A percentile compares a stretch with the other conserved stretches of the same genome.
Conservation (phyloP, 495 filamentous ascomycete genomes). For the Penicillium cinerascens region DNA sequence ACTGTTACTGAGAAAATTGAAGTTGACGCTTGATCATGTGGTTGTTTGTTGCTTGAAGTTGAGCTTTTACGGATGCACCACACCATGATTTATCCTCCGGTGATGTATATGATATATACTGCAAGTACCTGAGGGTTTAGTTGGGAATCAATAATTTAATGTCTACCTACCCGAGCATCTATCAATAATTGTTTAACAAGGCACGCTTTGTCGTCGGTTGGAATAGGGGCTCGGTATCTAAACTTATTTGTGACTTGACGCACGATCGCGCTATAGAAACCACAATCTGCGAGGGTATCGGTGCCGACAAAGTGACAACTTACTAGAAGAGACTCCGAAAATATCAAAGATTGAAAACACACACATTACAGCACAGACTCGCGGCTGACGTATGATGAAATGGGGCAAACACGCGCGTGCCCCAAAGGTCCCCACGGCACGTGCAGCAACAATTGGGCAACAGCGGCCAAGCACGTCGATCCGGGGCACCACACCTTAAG, state of each 20-base stretch:
- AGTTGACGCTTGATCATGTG: constrained; percentile 46
- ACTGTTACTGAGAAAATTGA: constrained; percentile 54
- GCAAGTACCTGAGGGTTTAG: too few species aligned
- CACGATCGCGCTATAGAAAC: background rate
- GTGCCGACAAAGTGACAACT: background rate
- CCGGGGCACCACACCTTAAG: background rate
- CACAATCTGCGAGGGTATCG: background rate
- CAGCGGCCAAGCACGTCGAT: background rate
- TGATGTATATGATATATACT: background rate
- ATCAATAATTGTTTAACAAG: too few species aligned
- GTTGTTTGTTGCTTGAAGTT: constrained; percentile 4
- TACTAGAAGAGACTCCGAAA: too few species aligned
- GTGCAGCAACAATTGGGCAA: background rate
- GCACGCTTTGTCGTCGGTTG: too few species aligned
- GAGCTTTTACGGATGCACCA: too few species aligned
- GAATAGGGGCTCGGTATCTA: background rate
- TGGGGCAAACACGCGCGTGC: background rate
- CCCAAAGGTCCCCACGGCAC: background rate
- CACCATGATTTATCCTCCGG: background rate
- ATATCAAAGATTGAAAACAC: too few species aligned
- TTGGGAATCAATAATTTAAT: too few species aligned
- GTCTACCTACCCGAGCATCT: too few species aligned
- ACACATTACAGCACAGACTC: too few species aligned
- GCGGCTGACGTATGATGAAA: too few species aligned
- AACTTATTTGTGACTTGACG: background rate